Evolutionary conservation across 2,329 filamentous ascomycete genomes (phyloP), one percentile per base, ranked within the genome.

Genomic region (Celoporthe dispersa): DNA sequence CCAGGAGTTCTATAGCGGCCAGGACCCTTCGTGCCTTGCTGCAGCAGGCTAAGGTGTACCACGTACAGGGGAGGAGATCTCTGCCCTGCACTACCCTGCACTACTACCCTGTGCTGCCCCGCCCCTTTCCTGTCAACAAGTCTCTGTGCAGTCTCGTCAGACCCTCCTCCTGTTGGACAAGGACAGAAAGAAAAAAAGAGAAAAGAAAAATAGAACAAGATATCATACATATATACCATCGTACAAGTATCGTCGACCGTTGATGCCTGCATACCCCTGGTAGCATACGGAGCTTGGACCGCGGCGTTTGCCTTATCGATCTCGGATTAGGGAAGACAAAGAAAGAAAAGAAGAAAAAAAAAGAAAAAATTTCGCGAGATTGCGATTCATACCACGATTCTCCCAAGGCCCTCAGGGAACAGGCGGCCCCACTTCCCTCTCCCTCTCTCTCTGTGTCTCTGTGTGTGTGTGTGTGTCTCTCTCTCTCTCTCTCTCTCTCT

Each of bases 281-380:
- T 9, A 22, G 6, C 16, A 37, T 14, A 37, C 16, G 57, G 33
- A 60, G 57, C 57, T 60, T 35, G 57, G 57, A 22, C 57, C 57
- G 22, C 57, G 33, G 57, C 57, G 11, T 33, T 25, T n/a, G 9
- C 31, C 33, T 60, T 64, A 68, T 68, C 67, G 39, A 65, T 59
- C 62, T 66, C 35, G 35, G 62, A 5, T 16, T 2, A 62, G 35
- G 28, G 51, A 37, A 64, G 35, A 25, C 19, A 64, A 33, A 64
- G 14, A 25, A 53, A 6, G 3, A 7, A 53, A 35, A 64, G 53
- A 64, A 35, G 22, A 33, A 19, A 19, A 22, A 59, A 59, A 60
- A 22, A 7, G 25, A 5, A 39, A 48, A 51, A 48, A 35, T 33
- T 44, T 39, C 28, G 62, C 39, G 62, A 64, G 19, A 64, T 64